Conservation (phyloP, 2,329 filamentous ascomycete genomes). For the Claviceps digitariae region DNA sequence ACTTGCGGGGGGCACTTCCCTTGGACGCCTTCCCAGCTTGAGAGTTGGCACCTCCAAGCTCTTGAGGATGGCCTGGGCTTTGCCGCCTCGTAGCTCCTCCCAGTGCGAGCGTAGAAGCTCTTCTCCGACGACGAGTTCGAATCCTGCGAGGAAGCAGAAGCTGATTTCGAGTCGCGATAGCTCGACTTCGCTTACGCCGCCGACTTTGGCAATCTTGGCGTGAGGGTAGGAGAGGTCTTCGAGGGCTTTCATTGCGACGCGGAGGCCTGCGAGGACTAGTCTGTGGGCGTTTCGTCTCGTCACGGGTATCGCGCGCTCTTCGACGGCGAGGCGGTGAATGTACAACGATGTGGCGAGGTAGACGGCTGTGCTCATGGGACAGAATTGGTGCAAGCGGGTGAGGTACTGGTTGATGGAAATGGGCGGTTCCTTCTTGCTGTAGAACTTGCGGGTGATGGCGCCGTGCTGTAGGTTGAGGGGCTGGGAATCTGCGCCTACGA, state of each 20-base stretch:
- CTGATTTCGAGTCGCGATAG: constrained; percentile 78
- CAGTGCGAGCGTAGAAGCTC: constrained; percentile 20
- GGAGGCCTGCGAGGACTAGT: constrained; percentile 66
- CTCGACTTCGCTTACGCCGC: constrained; percentile 72
- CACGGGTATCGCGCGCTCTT: constrained; percentile 65
- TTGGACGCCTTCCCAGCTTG: constrained; percentile 11
- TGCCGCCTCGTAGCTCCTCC: constrained; percentile 18
- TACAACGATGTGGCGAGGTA: constrained; percentile 84
- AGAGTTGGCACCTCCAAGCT: constrained; percentile 17
- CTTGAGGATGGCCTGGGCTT: constrained; percentile 13
- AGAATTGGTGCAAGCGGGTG: constrained; percentile 74
- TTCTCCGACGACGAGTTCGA: constrained; percentile 52
- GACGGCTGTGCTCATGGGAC: constrained; percentile 85
- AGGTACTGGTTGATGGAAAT: constrained; percentile 79
- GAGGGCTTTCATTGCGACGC: constrained; percentile 88
- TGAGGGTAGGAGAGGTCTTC: constrained; percentile 87
- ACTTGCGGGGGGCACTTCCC: constrained; percentile 4
- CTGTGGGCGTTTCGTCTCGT: constrained; percentile 78
- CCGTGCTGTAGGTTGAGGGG: constrained; percentile 66
- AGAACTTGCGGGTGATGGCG: constrained; percentile 84
- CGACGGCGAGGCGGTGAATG: constrained; percentile 68
- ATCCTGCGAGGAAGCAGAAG: constrained; percentile 76
- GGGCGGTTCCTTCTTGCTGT: constrained; percentile 73
- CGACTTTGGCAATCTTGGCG: constrained; percentile 69
- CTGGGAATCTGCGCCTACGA: constrained; percentile 56